phyloP scores from a whole-genome alignment of 2,329 filamentous ascomycete species.

The Daldinia sp. region DNA sequence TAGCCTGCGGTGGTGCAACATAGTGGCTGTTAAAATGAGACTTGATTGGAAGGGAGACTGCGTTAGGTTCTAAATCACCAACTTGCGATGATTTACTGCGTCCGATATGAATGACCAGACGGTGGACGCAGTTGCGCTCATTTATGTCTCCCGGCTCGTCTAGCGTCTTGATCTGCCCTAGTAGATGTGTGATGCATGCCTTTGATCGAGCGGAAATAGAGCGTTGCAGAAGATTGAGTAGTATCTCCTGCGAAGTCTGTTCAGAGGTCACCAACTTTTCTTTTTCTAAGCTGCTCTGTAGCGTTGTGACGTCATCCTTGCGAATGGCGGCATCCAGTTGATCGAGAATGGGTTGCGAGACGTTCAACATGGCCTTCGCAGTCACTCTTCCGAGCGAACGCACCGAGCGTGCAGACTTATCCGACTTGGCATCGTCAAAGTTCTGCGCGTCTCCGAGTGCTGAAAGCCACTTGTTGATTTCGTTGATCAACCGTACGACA shows the following conservation, averaged over 20 bases:
- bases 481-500: slow-evolving; percentile 57
- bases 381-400: slow-evolving; percentile 79
- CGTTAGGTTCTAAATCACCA: slow-evolving; percentile 60
- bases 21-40: slow-evolving; percentile 72
- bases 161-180: slow-evolving; percentile 73
- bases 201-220: slow-evolving; percentile 76
- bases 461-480: slow-evolving; percentile 92
- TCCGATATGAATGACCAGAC: slow-evolving; percentile 90
- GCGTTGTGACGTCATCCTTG: slow-evolving; percentile 66
- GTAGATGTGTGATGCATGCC: slow-evolving; percentile 73
- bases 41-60: slow-evolving; percentile 58
- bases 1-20: slow-evolving; percentile 75
- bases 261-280: slow-evolving; percentile 63
- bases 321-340: slow-evolving; percentile 76
- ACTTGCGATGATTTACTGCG: slow-evolving; percentile 66
- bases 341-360: slow-evolving; percentile 75
- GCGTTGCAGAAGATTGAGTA: slow-evolving; percentile 82
- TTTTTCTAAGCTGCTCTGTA: slow-evolving; percentile 66
- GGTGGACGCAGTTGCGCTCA: slow-evolving; percentile 90
- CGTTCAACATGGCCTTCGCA: slow-evolving; percentile 76
- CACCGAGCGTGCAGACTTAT: slow-evolving; percentile 73
- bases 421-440: slow-evolving; percentile 77
- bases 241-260: slow-evolving; percentile 67
- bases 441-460: slow-evolving; percentile 79
- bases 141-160: slow-evolving; percentile 94